Conservation (phyloP, 176 grass and related monocot genomes). For the Elymus sibiricus region DNA sequence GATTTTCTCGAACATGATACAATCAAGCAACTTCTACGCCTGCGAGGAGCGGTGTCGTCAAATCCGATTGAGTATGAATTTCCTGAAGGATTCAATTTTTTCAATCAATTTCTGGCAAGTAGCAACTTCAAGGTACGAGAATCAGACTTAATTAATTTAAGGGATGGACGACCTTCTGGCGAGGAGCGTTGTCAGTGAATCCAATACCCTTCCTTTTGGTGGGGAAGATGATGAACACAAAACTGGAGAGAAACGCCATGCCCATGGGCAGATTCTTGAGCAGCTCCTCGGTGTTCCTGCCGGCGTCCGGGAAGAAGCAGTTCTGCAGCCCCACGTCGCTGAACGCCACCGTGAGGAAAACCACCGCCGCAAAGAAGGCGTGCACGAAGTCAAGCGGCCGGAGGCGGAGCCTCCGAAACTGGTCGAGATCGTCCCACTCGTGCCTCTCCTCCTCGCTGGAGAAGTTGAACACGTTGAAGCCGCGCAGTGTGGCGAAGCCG, state of each 20-base stretch:
- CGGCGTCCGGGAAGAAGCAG: not conserved
- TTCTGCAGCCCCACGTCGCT: not conserved
- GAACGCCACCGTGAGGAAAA: not conserved
- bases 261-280: not conserved
- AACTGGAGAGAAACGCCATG: not conserved
- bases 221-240: not conserved
- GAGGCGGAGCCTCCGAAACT: not conserved
- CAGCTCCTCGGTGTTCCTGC: not conserved
- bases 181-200: not conserved
- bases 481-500: not conserved
- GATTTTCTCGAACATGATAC: not conserved
- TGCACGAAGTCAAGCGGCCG: not conserved
- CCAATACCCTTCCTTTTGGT: not conserved
- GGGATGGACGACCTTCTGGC: not conserved
- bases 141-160: not conserved
- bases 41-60: not conserved
- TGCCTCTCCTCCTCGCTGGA: not conserved
- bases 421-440: not conserved
- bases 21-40: not conserved
- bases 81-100: not conserved
- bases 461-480: not conserved
- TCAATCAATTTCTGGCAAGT: not conserved
- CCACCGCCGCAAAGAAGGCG: not conserved
- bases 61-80: not conserved
- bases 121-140: not conserved